Conservation (phyloP, 2,329 filamentous ascomycete species). For the Aspergillus persii region DNA sequence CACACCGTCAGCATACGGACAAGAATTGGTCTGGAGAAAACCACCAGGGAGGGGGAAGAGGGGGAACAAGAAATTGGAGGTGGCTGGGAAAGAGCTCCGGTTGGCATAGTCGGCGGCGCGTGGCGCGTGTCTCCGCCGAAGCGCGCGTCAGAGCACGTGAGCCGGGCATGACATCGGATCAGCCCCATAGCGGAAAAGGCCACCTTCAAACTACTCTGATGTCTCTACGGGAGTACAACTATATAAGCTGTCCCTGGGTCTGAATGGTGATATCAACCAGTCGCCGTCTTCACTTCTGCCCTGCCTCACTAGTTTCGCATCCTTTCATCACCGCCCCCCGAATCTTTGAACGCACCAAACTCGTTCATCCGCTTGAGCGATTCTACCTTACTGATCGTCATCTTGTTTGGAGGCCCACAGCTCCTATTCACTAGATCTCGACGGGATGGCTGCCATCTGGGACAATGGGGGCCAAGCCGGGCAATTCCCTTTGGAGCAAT, state of each 20-base stretch:
- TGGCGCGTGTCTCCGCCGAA: slow-evolving; percentile 12
- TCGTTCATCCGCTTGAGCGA: not conserved
- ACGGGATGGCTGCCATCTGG: slow-evolving; percentile 44
- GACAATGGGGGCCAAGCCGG: slow-evolving; percentile 48
- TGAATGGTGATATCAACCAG: not conserved
- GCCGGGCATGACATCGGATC: not conserved
- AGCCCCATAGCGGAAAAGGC: slow-evolving; percentile 16
- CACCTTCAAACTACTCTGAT: slow-evolving; percentile 16
- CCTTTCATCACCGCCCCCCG: too few species aligned
- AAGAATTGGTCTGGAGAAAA: not conserved
- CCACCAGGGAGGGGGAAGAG: not conserved
- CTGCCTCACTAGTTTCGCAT: not conserved
- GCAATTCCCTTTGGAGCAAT: slow-evolving; percentile 82
- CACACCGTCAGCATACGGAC: not conserved
- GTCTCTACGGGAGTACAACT: not conserved
- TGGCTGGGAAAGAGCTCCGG: not conserved
- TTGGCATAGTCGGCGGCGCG: slow-evolving; percentile 22
- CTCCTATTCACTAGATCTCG: not conserved
- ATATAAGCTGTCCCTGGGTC: not conserved
- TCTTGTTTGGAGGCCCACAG: not conserved
- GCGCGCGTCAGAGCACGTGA: slow-evolving; percentile 16
- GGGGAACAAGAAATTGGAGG: not conserved
- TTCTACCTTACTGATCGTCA: not conserved
- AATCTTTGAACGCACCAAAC: not conserved
- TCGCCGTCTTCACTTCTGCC: not conserved